Evolutionary conservation across 2,329 filamentous ascomycete genomes (phyloP), one percentile per base, ranked within the genome.

Genomic region (Epichloe aotearoae): DNA sequence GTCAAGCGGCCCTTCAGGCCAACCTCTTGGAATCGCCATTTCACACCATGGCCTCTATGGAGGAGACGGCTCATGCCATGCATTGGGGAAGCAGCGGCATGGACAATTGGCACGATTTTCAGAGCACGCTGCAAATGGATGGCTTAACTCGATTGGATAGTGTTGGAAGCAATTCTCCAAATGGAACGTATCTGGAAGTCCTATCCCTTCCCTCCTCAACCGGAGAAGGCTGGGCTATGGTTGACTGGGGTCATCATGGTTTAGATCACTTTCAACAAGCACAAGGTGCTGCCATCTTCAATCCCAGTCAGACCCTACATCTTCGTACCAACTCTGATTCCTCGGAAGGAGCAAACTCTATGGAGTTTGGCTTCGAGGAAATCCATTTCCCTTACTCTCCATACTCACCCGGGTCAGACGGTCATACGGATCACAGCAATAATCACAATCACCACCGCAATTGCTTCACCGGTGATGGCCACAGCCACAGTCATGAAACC

Each of bases 231-330:
- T 97, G 90, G 90, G 82, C 80, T 47, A 79, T 86, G 57, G 82
- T 96, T 52, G 86, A 93, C 57, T 79, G 81, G 63, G 83, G 83
- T 53, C 80, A 83, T 53, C 83, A 80, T 54, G 84, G 83, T 47
- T 59, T 69, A 38, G 82, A 86, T 58, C 86, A 91, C 58, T 68
- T 69, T 53, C 64, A 68, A 47, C 71, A 73, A 52, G 61, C 63
- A 5, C 77, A 79, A 48, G 79, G 73, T 55, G 66, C 73, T 40
- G 83, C 86, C 57, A 90, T 95, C 62, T 94, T 95, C 74, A 95
- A 96, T 68, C 91, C 91, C 2, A 82, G 84, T 55, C 86, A 95
- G 69, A 94, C 89, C 1, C 73, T 97, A 48, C 91, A 96, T 70
- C 77, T 95, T 61, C 81, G 90, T 58, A 90, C 84, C 50, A 83